Conservation (phyloP, 352 stramenopile genomes). For the Thraustotheca clavata region DNA sequence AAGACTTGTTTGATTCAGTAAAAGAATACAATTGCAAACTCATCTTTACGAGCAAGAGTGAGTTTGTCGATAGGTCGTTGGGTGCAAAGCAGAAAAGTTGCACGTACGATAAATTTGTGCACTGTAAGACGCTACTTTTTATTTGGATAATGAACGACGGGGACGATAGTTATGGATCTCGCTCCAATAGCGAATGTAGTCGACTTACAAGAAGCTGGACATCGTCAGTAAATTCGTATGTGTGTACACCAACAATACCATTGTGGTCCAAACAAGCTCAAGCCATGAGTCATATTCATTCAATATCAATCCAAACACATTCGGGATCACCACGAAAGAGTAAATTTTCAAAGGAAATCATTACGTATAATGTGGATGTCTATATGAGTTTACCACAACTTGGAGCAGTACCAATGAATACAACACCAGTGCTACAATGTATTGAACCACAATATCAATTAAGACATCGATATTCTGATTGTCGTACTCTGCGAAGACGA, state of each 20-base stretch:
- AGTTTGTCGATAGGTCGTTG: no score
- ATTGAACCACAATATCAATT: slow-evolving; percentile 12
- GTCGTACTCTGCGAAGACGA: not conserved
- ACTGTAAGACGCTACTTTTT: no score
- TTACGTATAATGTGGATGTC: slow-evolving; percentile 14
- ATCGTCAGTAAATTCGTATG: not conserved
- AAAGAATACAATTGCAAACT: no score
- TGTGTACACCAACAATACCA: not conserved
- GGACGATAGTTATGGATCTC: not conserved
- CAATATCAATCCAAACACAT: not conserved
- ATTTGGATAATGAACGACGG: not conserved
- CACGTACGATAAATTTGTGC: no score
- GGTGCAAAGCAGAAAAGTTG: no score
- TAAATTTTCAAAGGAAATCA: no score
- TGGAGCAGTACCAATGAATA: no score
- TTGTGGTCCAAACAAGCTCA: slow-evolving; percentile 11
- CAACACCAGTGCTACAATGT: not conserved
- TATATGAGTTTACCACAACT: not conserved
- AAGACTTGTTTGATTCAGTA: no score
- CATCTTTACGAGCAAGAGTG: no score
- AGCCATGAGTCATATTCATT: slow-evolving; percentile 6
- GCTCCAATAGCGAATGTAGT: not conserved
- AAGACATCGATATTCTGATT: slow-evolving; percentile 11
- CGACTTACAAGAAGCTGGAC: not conserved
- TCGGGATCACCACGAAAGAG: no score